These are phyloP conservation scores for Penicillium concentricum DNA, from an alignment of 2,329 filamentous ascomycete species.

Conservation along the genomic window DNA sequence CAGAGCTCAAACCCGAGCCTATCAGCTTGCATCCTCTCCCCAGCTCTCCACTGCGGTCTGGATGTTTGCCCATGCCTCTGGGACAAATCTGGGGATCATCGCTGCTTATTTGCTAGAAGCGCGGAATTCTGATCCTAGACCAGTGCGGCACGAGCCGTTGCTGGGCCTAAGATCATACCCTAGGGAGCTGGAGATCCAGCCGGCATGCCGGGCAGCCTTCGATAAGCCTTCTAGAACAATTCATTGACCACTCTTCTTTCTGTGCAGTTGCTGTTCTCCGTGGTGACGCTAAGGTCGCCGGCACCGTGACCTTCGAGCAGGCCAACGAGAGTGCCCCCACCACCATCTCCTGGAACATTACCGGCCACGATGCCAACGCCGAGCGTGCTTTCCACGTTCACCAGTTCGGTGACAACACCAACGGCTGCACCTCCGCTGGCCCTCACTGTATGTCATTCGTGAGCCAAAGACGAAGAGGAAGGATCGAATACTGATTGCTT, in stretches of 20 bases:
- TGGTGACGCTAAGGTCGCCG: slow-evolving; percentile 93
- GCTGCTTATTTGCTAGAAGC: slow-evolving; percentile 7
- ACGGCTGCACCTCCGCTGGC: slow-evolving; percentile 97
- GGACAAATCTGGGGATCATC: background rate
- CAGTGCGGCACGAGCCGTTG: background rate
- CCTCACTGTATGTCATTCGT: slow-evolving; percentile 76
- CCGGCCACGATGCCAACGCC: slow-evolving; percentile 88
- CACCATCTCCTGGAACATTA: slow-evolving; percentile 87
- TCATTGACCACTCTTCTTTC: slow-evolving; percentile 5
- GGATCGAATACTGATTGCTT: slow-evolving; percentile 3
- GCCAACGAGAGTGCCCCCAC: slow-evolving; percentile 76
- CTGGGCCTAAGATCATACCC: background rate
- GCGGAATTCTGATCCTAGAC: background rate
- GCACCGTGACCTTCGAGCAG: slow-evolving; percentile 95
- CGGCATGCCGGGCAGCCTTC: background rate
- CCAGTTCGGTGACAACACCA: slow-evolving; percentile 99
- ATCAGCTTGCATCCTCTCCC: slow-evolving; percentile 22
- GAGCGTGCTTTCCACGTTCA: slow-evolving; percentile 98
- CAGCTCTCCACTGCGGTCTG: slow-evolving; percentile 9
- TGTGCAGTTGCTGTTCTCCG: slow-evolving; percentile 85
- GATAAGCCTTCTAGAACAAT: slow-evolving; percentile 11
- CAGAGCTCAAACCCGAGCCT: slow-evolving; percentile 22
- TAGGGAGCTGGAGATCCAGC: background rate
- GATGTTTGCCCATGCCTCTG: background rate
- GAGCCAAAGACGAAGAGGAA: background rate